These are phyloP conservation scores for Durusdinium trenchii DNA, from an alignment of 73 alveolate genomes.

Conservation along the genomic window DNA sequence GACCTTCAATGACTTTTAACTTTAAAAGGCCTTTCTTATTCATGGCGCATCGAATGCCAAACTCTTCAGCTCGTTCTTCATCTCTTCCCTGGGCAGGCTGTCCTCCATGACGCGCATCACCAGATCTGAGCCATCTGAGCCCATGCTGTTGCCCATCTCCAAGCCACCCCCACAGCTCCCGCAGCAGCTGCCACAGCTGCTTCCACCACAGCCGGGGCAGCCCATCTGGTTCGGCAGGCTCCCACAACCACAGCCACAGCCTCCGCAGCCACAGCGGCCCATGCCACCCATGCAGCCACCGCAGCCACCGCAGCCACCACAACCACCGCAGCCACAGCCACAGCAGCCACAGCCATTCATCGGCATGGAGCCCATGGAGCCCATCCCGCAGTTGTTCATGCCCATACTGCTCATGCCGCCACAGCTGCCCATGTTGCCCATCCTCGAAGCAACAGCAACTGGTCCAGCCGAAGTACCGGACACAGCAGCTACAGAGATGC, in stretches of 20 bases:
- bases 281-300: slow-evolving; percentile 39
- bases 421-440: slow-evolving; percentile 45
- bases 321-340: not conserved
- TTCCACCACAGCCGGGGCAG: not conserved
- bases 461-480: not conserved
- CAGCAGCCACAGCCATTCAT: not conserved
- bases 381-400: not conserved
- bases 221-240: not conserved
- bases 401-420: not conserved
- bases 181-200: slow-evolving; percentile 12
- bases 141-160: not conserved
- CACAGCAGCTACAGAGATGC: not conserved
- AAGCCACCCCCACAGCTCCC: not conserved
- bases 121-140: not conserved
- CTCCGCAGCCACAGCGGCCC: slow-evolving; percentile 10
- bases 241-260: slow-evolving; percentile 22
- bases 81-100: no score
- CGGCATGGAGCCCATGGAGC: not conserved
- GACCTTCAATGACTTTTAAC: no score
- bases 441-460: not conserved
- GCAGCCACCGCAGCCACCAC: no score
- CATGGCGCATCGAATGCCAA: no score
- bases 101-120: slow-evolving; percentile 40
- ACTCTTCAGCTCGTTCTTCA: no score
- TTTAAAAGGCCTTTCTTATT: no score